These are phyloP conservation scores for Penicillium argentinense DNA, from an alignment of 495 filamentous ascomycete species.

Conservation along the genomic window DNA sequence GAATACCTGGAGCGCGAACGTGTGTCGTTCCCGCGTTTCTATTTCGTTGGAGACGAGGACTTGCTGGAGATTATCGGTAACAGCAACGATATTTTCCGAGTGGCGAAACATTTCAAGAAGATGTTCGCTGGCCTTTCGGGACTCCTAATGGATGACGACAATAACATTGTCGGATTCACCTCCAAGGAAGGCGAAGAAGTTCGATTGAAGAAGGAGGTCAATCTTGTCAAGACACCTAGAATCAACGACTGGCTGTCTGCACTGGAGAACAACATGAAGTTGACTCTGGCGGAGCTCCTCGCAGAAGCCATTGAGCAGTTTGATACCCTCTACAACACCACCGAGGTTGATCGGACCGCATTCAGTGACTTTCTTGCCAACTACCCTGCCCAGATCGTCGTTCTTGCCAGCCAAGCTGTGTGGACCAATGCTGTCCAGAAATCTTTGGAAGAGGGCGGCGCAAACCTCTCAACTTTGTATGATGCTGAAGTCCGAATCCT, in stretches of 20 bases:
- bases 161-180: constrained; percentile 83
- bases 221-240: constrained; percentile 84
- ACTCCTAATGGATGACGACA: constrained; percentile 86
- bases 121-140: constrained; percentile 98
- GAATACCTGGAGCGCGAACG: constrained; percentile 98
- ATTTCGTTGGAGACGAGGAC: constrained; percentile 99
- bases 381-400: constrained; percentile 92
- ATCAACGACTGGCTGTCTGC: constrained; percentile 98
- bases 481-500: constrained; percentile 79
- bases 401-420: constrained; percentile 90
- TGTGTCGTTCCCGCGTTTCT: constrained; percentile 96
- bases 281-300: constrained; percentile 85
- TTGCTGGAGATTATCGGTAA: constrained; percentile 99
- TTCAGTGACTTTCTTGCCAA: constrained; percentile 74
- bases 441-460: constrained; percentile 67
- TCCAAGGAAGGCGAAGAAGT: constrained; percentile 96
- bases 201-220: constrained; percentile 82
- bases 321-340: constrained; percentile 64
- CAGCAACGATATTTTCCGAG: constrained; percentile 91
- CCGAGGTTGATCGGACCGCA: constrained; percentile 61
- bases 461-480: constrained; percentile 63
- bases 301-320: constrained; percentile 77
- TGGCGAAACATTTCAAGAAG: constrained; percentile 98
- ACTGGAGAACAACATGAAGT: constrained; percentile 91
- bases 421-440: constrained; percentile 86